Conservation (phyloP, 371 early-diverging fungal genomes). For the Conidiobolus incongruus region DNA sequence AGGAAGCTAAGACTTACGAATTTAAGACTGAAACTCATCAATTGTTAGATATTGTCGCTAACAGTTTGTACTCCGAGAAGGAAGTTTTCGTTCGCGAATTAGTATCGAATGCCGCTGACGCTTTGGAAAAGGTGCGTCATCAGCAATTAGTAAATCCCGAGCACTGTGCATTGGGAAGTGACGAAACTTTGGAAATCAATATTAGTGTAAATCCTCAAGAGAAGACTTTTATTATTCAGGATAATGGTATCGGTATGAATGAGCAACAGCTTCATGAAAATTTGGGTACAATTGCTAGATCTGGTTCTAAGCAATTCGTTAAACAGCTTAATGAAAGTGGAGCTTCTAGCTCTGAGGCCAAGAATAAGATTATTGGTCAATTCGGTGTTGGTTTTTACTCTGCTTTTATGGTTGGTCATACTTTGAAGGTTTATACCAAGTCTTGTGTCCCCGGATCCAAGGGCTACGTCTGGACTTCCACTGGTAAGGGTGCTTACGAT, state of each 20-base stretch:
- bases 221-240: conserved; percentile 66
- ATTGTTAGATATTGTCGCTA: conserved; percentile 63
- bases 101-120: conserved; percentile 96
- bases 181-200: conserved; percentile 66
- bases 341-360: conserved; percentile 26
- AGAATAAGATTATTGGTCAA: conserved; percentile 85
- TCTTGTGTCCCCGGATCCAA: conserved; percentile 40
- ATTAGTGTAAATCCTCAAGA: conserved; percentile 47
- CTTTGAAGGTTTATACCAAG: conserved; percentile 59
- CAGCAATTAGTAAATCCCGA: conserved; percentile 26
- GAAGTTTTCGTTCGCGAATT: conserved; percentile 77
- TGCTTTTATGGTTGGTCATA: conserved; percentile 71
- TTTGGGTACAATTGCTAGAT: conserved; percentile 93
- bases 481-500: conserved; percentile 50
- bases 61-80: conserved; percentile 72
- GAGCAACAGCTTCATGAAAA: conserved; percentile 66
- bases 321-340: no score
- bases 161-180: conserved; percentile 13
- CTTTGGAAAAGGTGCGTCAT: conserved; percentile 88
- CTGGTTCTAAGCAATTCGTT: conserved; percentile 75
- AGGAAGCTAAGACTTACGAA: no score
- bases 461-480: conserved; percentile 65
- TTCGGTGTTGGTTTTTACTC: conserved; percentile 91
- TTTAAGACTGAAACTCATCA: conserved; percentile 73
- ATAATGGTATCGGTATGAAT: conserved; percentile 97